phyloP scores from a whole-genome alignment of 352 stramenopile species.

The Phytophthora pistaciae region DNA sequence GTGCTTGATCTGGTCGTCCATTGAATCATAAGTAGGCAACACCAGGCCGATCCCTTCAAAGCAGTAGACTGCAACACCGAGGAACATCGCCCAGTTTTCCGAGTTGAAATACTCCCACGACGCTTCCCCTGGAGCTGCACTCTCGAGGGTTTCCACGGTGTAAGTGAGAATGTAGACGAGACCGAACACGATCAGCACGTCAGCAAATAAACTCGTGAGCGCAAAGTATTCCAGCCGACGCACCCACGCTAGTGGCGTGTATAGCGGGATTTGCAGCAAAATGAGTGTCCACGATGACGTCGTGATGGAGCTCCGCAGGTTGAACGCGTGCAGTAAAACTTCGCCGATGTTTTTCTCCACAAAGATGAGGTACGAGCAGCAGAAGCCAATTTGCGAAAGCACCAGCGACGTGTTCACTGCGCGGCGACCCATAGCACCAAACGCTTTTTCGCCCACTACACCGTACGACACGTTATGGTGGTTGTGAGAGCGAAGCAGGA shows the following conservation, averaged over 20 bases:
- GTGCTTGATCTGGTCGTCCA: conserved; percentile 59
- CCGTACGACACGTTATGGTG: conserved; percentile 57
- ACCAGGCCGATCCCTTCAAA: conserved; percentile 73
- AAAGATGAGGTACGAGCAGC: conserved; percentile 79
- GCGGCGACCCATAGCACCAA: conserved; percentile 43
- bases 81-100: conserved; percentile 64
- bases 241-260: conserved; percentile 71
- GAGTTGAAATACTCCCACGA: conserved; percentile 71
- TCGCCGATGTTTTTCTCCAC: conserved; percentile 72
- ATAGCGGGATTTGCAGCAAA: conserved; percentile 62
- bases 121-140: conserved; percentile 22
- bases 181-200: conserved; percentile 62
- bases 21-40: conserved; percentile 65
- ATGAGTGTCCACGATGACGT: conserved; percentile 63
- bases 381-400: conserved; percentile 73
- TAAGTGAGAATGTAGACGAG: conserved; percentile 64
- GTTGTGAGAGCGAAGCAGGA: conserved; percentile 30
- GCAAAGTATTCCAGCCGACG: conserved; percentile 74
- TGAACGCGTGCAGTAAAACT: conserved; percentile 59
- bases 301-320: conserved; percentile 38
- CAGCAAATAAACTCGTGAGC: conserved; percentile 64
- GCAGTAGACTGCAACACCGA: conserved; percentile 69
- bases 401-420: conserved; percentile 73
- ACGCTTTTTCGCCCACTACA: conserved; percentile 55
- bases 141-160: conserved; percentile 48